These are phyloP conservation scores for Fusarium annulatum DNA, from an alignment of 2,329 filamentous ascomycete species.

Conservation along the genomic window DNA sequence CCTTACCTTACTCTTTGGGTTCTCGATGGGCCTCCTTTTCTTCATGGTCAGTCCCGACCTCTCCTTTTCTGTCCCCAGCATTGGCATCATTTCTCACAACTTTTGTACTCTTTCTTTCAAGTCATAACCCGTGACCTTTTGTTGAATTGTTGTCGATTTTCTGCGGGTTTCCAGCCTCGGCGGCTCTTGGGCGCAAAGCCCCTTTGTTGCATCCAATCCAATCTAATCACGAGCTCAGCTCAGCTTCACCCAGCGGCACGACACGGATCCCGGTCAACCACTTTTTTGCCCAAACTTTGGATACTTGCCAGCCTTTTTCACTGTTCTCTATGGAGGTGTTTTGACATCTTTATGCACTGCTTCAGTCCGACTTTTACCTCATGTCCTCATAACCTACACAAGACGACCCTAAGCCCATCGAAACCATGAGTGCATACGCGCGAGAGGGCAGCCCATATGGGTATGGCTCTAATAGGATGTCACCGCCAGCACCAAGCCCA, in stretches of 20 bases:
- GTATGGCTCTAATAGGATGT: slow-evolving; percentile 49
- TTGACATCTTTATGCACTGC: slow-evolving; percentile 22
- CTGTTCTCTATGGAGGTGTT: slow-evolving; percentile 32
- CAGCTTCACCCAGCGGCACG: slow-evolving; percentile 1
- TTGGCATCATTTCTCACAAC: slow-evolving; percentile 12
- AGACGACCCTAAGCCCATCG: slow-evolving; percentile 26
- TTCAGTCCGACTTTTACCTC: slow-evolving; percentile 5
- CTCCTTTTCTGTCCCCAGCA: slow-evolving; percentile 30
- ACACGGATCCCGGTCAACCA: slow-evolving; percentile 27
- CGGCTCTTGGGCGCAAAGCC: slow-evolving; percentile 24
- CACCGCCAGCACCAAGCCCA: slow-evolving; percentile 51
- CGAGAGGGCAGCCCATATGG: slow-evolving; percentile 51
- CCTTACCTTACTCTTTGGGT: slow-evolving; percentile 1
- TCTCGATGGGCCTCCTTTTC: slow-evolving; percentile 45
- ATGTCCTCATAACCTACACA: slow-evolving; percentile 42
- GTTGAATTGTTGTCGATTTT: slow-evolving; percentile 13
- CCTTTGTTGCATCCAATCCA: slow-evolving; percentile 32
- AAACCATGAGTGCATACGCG: slow-evolving; percentile 55
- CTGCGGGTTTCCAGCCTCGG: slow-evolving; percentile 7
- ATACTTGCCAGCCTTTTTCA: slow-evolving; percentile 21
- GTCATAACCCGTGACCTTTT: background rate
- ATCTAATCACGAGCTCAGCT: slow-evolving; percentile 17
- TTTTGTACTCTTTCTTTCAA: background rate
- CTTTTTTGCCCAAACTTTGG: slow-evolving; percentile 10
- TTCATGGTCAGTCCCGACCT: slow-evolving; percentile 35